Base-by-base conservation (phyloP, 495 filamentous ascomycete genomes). In the Astrothelium macrocarpum region DNA sequence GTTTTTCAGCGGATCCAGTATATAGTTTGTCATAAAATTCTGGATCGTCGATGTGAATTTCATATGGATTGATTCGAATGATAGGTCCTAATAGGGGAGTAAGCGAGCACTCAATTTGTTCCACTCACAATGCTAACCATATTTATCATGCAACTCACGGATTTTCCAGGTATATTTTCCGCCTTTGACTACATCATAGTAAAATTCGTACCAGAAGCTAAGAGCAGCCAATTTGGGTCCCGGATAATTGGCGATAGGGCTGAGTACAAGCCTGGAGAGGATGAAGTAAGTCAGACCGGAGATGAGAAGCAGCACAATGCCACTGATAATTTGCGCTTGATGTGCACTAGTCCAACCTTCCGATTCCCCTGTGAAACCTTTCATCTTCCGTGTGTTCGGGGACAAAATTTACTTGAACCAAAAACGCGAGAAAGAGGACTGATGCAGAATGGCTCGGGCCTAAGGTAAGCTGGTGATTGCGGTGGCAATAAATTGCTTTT, bases 31-130 rank as follows among this genome's bases (percentile, higher is more conserved):
- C 63, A 32, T 61, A 67, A 58, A 70, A 71, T 4, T 58, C 46
- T 25, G 67, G 64, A 59, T 73, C 71, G 56, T 69, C 59, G 60
- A 71, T 64, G 59, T 74, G 71, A 23, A 74, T 34, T 61, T 74
- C 72, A 42, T 61, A 62, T 14, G 72, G 72, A 59, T 67, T 72
- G 45, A 73, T 73, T 32, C 72, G 65, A 28, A 74, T 62, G 42
- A 73, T 67, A n/a, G 72, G 72, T 63, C 71, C 71, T 72, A 59
- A 32, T 53, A 31, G 1, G 23, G 12, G 16, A 9, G 28, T 53
- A 18, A 64, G 62, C 10, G 5, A 59, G 32, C 14, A 65, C 12
- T 20, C 12, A 20, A 28, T 32, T 32, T 23, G 32, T 11, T 63
- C 20, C 25, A 18, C 18, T 43, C 18, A 25, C 29, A n/a, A 28